These are phyloP conservation scores for Triticum urartu DNA, from an alignment of 176 grass and related monocot genomes.

Conservation along the genomic window DNA sequence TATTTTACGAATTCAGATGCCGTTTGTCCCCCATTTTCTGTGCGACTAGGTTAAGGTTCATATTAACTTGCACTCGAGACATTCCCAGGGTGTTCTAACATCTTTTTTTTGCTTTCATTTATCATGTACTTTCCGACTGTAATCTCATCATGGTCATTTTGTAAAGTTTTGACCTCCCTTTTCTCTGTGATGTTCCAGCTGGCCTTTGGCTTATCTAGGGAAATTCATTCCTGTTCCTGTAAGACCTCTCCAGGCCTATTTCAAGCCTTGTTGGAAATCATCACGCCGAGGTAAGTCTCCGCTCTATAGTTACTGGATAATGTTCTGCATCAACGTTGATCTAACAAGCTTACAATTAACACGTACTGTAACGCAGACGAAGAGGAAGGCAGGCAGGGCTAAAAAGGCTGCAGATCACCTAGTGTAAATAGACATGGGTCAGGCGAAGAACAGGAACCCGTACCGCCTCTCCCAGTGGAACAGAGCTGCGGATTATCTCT, in stretches of 20 bases:
- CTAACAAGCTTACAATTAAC: neutral
- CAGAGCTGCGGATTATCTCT: neutral
- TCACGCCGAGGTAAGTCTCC: conserved; percentile 47
- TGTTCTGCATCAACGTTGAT: neutral
- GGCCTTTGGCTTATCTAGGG: conserved; percentile 74
- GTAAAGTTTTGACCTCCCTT: conserved; percentile 9
- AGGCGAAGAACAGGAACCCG: neutral
- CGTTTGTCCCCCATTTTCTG: neutral
- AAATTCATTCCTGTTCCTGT: conserved; percentile 82
- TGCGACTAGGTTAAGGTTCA: neutral
- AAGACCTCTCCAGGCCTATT: conserved; percentile 56
- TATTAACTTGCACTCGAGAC: neutral
- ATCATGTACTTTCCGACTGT: neutral
- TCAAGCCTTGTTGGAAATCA: conserved; percentile 41
- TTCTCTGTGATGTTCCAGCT: conserved; percentile 50
- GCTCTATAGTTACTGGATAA: neutral
- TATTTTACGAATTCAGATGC: neutral
- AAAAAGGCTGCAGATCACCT: neutral
- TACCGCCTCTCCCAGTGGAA: neutral
- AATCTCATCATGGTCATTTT: neutral
- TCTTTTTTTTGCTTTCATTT: neutral
- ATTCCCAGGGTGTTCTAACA: neutral
- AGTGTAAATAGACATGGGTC: conserved; percentile 39
- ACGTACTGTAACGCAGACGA: conserved; percentile 30
- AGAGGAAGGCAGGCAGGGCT: conserved; percentile 40